Evolutionary conservation across 805 yeast species (phyloP).

Genomic region (Metschnikowia similis): DNA sequence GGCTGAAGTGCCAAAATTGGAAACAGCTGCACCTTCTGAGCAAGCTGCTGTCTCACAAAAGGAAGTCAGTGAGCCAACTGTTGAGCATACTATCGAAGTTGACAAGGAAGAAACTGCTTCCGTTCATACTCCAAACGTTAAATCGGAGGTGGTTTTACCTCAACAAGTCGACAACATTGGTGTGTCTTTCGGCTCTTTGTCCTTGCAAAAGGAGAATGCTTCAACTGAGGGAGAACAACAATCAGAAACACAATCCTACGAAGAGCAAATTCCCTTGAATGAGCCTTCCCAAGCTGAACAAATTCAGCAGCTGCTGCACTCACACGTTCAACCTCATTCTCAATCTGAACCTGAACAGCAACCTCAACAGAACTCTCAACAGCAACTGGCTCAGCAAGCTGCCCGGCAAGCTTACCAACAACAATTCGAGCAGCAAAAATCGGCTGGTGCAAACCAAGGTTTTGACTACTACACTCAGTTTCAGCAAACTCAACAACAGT

Average conservation of each 20-base stretch:
- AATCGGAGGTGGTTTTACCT: conserved; percentile 50
- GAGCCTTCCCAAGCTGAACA: conserved; percentile 12
- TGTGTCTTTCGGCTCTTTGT: conserved; percentile 60
- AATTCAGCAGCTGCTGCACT: conserved; percentile 20
- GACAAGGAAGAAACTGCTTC: conserved; percentile 42
- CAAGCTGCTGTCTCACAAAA: conserved; percentile 14
- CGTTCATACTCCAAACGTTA: conserved; percentile 24
- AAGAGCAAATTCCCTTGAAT: conserved; percentile 1
- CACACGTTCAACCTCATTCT: not conserved
- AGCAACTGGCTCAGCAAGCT: conserved; percentile 7
- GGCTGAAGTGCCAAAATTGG: conserved; percentile 19
- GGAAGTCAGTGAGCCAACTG: conserved; percentile 4
- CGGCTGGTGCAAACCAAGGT: conserved; percentile 15
- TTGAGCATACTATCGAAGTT: conserved; percentile 14
- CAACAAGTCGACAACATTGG: conserved; percentile 47
- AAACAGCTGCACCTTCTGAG: conserved; percentile 12
- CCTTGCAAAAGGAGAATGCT: conserved; percentile 37
- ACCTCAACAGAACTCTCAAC: conserved; percentile 25
- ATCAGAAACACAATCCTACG: conserved; percentile 4
- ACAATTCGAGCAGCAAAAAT: conserved; percentile 13
- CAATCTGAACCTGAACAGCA: conserved; percentile 5
- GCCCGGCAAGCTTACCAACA: conserved; percentile 13
- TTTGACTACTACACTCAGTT: conserved; percentile 19
- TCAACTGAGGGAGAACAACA: conserved; percentile 16
- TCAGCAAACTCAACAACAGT: conserved; percentile 29